A percentile compares a stretch with the other conserved stretches of the same genome.
phyloP scores from a whole-genome alignment of 2,329 filamentous ascomycete genomes.

The Pseudocercospora fijiensis region DNA sequence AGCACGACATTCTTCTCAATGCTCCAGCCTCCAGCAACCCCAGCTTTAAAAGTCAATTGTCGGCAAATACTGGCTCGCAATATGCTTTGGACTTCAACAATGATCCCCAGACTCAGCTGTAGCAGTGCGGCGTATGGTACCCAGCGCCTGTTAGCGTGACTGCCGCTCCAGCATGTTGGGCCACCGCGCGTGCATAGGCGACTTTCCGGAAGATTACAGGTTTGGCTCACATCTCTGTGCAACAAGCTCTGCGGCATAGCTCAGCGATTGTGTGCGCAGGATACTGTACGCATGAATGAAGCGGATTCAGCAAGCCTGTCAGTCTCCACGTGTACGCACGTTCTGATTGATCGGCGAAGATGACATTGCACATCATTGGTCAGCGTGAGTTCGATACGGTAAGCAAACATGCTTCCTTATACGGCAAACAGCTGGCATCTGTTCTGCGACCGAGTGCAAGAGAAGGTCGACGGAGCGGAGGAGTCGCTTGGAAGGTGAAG shows the following conservation, averaged over 20 bases:
- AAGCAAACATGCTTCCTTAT: neutral
- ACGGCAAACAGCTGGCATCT: neutral
- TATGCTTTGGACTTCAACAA: neutral
- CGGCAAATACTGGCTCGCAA: neutral
- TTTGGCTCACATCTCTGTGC: neutral
- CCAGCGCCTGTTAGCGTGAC: conserved; percentile 1
- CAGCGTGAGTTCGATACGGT: neutral
- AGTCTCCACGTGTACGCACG: conserved; percentile 11
- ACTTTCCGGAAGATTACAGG: neutral
- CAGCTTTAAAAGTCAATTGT: neutral
- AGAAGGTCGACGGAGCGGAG: neutral
- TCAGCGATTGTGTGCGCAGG: too few species aligned
- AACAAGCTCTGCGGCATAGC: neutral
- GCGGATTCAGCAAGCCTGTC: neutral
- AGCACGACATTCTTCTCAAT: too few species aligned
- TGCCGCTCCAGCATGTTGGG: neutral
- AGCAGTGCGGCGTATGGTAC: neutral
- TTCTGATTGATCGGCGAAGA: conserved; percentile 2
- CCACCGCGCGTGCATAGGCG: conserved; percentile 2
- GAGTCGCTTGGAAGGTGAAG: neutral
- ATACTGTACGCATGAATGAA: neutral
- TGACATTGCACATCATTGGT: neutral
- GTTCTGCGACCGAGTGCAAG: neutral
- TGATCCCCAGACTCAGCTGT: neutral
- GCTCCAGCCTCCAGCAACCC: neutral